Evolutionary conservation across 2,329 filamentous ascomycete genomes (phyloP), one percentile per base, ranked within the genome.

Genomic region (Alternaria sp.): DNA sequence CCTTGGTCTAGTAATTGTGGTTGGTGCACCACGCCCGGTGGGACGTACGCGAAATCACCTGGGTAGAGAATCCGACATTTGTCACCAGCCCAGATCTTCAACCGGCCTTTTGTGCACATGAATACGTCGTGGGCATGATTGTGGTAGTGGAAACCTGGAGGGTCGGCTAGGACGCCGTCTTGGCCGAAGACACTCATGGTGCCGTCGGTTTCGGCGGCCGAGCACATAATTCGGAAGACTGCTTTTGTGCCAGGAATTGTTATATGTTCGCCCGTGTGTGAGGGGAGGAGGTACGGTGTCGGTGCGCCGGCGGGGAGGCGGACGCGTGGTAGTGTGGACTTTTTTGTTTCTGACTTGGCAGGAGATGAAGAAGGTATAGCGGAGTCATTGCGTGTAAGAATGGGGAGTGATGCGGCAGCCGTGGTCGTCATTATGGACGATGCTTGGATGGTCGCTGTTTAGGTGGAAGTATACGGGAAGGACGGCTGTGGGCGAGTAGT

Each of bases 61-160:
- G 67, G 65, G 8, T 60, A 49, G 0, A 69, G 51, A n/a, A 69
- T 64, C 18, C 57, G 59, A 48, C 67, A 69, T 14, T 57, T 57
- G n/a, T 69, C 59, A 3, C 60, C 63, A 6, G 60, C 58, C 65
- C 65, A 68, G 16, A 69, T 28, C 36, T 68, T 68, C 11, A 69
- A 22, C 3, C 58, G 60, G 1, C 67, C 67, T 46, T 61, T 65
- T 26, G 67, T 69, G 28, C 66, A 67, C 57, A 69, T 64, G 62
- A 69, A 69, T 6, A 68, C 64, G 39, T 69, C 67, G 47, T 69
- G 67, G 4, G 67, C 67, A 1, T 56, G 38, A 26, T 69, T 57
- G 55, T 68, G 67, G 44, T 67, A 68, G 51, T 69, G 67, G 47
- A 69, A 69, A 28, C 67, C 65, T 2, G 63, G 65, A 9, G 67